phyloP scores from a whole-genome alignment of 2,329 filamentous ascomycete species.

The Elsinoe australis region DNA sequence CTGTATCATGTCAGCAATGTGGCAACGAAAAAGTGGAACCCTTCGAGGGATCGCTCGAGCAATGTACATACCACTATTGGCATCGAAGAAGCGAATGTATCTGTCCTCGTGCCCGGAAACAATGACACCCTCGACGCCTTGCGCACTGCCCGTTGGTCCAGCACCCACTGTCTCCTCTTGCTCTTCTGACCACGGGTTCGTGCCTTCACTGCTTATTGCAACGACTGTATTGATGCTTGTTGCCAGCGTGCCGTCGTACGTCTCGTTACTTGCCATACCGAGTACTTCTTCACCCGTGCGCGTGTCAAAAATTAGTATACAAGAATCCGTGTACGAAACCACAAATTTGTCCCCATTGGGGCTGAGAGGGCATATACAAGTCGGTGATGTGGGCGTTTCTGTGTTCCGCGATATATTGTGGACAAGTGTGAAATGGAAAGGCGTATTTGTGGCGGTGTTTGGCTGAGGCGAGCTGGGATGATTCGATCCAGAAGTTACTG shows the following conservation, averaged over 20 bases:
- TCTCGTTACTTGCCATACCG: conserved; percentile 87
- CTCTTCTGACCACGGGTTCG: conserved; percentile 56
- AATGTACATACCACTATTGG: conserved; percentile 78
- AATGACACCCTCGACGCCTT: conserved; percentile 75
- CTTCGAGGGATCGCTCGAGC: no score
- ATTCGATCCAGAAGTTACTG: conserved; percentile 86
- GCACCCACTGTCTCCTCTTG: conserved; percentile 69
- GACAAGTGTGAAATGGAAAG: conserved; percentile 80
- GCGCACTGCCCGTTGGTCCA: conserved; percentile 74
- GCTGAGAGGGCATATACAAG: conserved; percentile 86
- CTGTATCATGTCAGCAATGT: conserved; percentile 41
- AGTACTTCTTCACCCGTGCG: conserved; percentile 84
- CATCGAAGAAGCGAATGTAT: conserved; percentile 95
- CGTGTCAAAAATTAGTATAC: conserved; percentile 87
- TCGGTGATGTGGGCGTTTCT: conserved; percentile 57
- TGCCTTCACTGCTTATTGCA: conserved; percentile 60
- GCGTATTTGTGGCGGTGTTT: conserved; percentile 72
- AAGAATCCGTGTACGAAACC: conserved; percentile 83
- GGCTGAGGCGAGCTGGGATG: conserved; percentile 88
- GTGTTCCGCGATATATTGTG: conserved; percentile 67
- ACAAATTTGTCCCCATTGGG: conserved; percentile 79
- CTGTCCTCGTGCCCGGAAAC: conserved; percentile 96
- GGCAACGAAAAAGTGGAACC: not conserved
- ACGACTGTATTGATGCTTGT: conserved; percentile 86
- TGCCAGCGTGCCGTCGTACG: conserved; percentile 77